Conservation (phyloP, 495 filamentous ascomycete genomes). For the Xylaria bambusicola region DNA sequence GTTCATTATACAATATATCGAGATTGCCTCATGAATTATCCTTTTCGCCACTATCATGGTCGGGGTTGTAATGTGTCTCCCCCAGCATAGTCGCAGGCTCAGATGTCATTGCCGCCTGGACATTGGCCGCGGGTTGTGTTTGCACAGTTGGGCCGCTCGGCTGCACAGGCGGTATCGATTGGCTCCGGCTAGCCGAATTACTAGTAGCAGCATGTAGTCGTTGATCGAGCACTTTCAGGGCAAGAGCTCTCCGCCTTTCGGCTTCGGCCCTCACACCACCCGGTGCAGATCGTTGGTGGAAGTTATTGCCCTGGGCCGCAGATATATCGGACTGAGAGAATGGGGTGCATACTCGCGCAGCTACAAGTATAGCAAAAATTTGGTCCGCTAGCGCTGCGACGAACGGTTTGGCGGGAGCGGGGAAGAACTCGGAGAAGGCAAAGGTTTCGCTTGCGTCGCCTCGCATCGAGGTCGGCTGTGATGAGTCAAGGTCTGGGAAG, state of each 20-base stretch:
- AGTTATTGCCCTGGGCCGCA: slow-evolving; percentile 57
- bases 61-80: slow-evolving; percentile 69
- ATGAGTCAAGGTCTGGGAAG: slow-evolving; percentile 61
- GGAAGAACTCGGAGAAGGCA: slow-evolving; percentile 92
- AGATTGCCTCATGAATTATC: slow-evolving; percentile 23
- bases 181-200: slow-evolving; percentile 41
- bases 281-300: slow-evolving; percentile 60
- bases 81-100: slow-evolving; percentile 57
- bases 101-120: slow-evolving; percentile 50
- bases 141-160: slow-evolving; percentile 49
- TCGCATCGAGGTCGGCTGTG: slow-evolving; percentile 64
- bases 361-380: slow-evolving; percentile 72
- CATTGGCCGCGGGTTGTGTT: slow-evolving; percentile 50
- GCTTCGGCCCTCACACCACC: slow-evolving; percentile 85
- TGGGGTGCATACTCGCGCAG: slow-evolving; percentile 75
- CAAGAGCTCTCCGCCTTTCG: slow-evolving; percentile 83
- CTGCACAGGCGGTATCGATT: slow-evolving; percentile 41
- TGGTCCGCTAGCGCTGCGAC: slow-evolving; percentile 71
- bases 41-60: slow-evolving; percentile 54
- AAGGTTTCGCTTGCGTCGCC: slow-evolving; percentile 97
- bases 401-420: slow-evolving; percentile 77
- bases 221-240: slow-evolving; percentile 89
- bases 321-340: slow-evolving; percentile 86
- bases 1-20: neutral
- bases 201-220: slow-evolving; percentile 77